A percentile compares a stretch with the other conserved stretches of the same genome.
phyloP scores from a whole-genome alignment of 2,329 filamentous ascomycete species.

The Metarhizium anisopliae region DNA sequence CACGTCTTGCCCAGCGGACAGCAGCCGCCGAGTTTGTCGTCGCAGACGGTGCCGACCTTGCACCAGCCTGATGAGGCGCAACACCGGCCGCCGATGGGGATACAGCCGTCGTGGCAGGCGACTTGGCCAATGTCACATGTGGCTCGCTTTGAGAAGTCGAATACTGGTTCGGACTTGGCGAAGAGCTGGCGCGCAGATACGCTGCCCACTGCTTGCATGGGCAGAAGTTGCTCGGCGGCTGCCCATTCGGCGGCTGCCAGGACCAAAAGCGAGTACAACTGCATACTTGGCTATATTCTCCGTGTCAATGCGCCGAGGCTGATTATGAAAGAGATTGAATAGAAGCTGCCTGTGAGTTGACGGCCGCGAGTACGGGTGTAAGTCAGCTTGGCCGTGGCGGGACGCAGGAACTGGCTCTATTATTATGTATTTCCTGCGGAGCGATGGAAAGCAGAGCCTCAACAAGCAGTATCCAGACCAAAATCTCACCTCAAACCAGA shows the following conservation, averaged over 20 bases:
- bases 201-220: background rate
- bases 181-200: background rate
- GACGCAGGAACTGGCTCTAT: too few relatives aligned
- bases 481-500: too few relatives aligned
- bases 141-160: background rate
- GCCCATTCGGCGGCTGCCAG: background rate
- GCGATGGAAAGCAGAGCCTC: too few relatives aligned
- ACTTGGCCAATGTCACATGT: background rate
- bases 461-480: too few relatives aligned
- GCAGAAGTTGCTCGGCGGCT: background rate
- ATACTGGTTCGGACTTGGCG: background rate
- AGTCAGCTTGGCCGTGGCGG: too few relatives aligned
- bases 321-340: too few relatives aligned
- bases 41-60: background rate
- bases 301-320: too few relatives aligned
- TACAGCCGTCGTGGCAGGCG: slow-evolving; percentile 1
- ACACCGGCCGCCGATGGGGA: background rate
- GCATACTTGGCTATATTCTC: background rate
- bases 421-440: too few relatives aligned
- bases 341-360: too few relatives aligned
- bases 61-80: background rate
- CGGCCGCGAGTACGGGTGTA: too few relatives aligned
- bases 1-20: background rate
- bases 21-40: background rate
- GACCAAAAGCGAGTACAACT: background rate